These are phyloP conservation scores for Aphanomyces cochlioides DNA, from an alignment of 352 stramenopile genomes.

Conservation along the genomic window DNA sequence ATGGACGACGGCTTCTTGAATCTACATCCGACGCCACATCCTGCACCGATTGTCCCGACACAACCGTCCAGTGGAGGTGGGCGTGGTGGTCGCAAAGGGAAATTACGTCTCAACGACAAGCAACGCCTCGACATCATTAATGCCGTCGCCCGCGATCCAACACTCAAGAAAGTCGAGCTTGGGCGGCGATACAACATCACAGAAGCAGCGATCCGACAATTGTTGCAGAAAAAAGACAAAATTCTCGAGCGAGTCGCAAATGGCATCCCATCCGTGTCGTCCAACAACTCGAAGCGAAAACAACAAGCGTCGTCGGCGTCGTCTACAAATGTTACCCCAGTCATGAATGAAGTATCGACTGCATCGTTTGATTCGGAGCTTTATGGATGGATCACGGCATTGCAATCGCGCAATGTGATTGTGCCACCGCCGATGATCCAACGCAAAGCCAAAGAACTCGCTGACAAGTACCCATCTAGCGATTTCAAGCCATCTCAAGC, in stretches of 20 bases:
- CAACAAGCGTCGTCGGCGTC: slow-evolving; percentile 29
- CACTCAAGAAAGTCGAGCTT: slow-evolving; percentile 87
- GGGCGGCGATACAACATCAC: slow-evolving; percentile 83
- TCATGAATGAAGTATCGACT: neutral
- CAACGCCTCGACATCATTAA: slow-evolving; percentile 82
- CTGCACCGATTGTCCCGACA: neutral
- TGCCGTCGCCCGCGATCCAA: slow-evolving; percentile 66
- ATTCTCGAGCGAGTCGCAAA: slow-evolving; percentile 71
- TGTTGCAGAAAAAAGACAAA: slow-evolving; percentile 86
- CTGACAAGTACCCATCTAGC: slow-evolving; percentile 13
- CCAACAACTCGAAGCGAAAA: slow-evolving; percentile 67
- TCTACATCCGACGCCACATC: neutral
- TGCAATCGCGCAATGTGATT: slow-evolving; percentile 28
- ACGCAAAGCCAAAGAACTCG: slow-evolving; percentile 26
- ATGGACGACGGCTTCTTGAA: slow-evolving; percentile 19
- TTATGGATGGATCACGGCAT: slow-evolving; percentile 67
- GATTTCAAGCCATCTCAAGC: slow-evolving; percentile 25
- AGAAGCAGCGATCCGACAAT: slow-evolving; percentile 83
- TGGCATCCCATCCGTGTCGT: slow-evolving; percentile 79
- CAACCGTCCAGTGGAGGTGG: neutral
- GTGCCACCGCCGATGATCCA: slow-evolving; percentile 24
- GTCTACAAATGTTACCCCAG: neutral
- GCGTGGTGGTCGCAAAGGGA: slow-evolving; percentile 17
- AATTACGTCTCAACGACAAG: slow-evolving; percentile 74
- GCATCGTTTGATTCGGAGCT: slow-evolving; percentile 82